Evolutionary conservation across 2,329 filamentous ascomycete species (phyloP), one percentile per base, ranked within the genome.

Genomic region (Pseudogymnoascus pannorum): DNA sequence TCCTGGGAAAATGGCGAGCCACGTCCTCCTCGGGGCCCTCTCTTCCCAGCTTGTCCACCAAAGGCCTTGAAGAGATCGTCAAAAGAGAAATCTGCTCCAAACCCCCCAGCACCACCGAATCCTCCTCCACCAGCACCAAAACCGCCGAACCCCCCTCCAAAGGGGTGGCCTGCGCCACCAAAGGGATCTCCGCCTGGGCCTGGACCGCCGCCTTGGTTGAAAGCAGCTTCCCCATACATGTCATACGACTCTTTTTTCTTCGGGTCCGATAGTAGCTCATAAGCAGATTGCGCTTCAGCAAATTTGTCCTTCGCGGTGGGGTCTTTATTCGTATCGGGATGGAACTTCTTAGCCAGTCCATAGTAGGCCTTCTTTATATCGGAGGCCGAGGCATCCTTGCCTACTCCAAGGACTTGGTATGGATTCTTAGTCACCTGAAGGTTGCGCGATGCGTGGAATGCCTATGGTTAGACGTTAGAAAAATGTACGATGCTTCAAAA

Each of bases 301-400:
- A 99, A 99, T 70, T 89, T 93, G 69, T 97, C 94, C 74, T 97
- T 97, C 35, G 94, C 92, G n/a, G 79, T 82, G 2, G 90, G 75
- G 68, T 97, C 94, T 75, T 97, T 97, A 80, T 97, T 99, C 35
- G 94, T 97, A 73, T 99, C 94, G 7, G 94, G 94, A 71, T 99
- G 94, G 73, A 86, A 99, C 72, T 97, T 99, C 76, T 99, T 99
- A 18, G 94, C 94, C 63, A 97, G 80, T 58, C 92, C 91, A 73
- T 99, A 99, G 79, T 99, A 99, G 2, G 94, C 92, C 75, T 97
- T 97, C 74, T 99, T 99, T 73, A 99, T 97, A 35, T 97, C 93
- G 63, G 85, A 79, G 2, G 91, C 78, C 1, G 90, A 87, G n/a
- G 94, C 91, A 64, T 76, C 82, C 74, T 93, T 96, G 70, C 80